Evolutionary conservation across 139 green algal genomes (phyloP), one percentile per base, ranked within the genome.

Genomic region (Coccomyxa sp.): DNA sequence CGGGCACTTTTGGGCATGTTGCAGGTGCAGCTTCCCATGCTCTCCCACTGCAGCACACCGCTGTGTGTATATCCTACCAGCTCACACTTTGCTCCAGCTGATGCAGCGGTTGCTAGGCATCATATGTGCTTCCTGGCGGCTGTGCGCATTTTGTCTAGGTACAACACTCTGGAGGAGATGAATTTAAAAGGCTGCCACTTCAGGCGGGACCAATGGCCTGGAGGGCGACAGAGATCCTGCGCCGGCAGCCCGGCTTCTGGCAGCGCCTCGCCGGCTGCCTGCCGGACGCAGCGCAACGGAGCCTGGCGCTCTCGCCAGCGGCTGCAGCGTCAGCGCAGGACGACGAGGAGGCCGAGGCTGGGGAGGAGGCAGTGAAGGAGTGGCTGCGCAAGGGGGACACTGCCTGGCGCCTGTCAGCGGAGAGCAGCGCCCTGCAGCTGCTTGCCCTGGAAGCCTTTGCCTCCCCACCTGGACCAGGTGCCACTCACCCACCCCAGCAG

Each of bases 1-100:
- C 82, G 79, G 7, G 77, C 85, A 37, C 75, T 92, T 75, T 78
- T 72, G 1, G 83, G 79, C n/a, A 76, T 93, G 22, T 93, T 86
- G 88, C 85, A 85, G 77, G 69, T 74, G 33, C 34, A 64, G 50
- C 50, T 64, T 64, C 50, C 7, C 34, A n/a, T 72, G 64, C 27
- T 1, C 2, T 34, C 7, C 2, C n/a, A 38, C 2, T 72, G 64
- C 27, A 72, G 64, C 29, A 29, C 14, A 16, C 14, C 16, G 50
- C 50, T 12, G 12, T 64, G 12, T 64, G 50, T 16, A 64, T 64
- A 16, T 16, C n/a, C n/a, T n/a, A n/a, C n/a, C n/a, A n/a, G n/a
- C n/a, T n/a, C n/a, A n/a, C n/a, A n/a, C n/a, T n/a, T n/a, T n/a
- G n/a, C n/a, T n/a, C n/a, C n/a, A n/a, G n/a, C n/a, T n/a, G n/a